Conservation (phyloP, 2,329 filamentous ascomycete species). For the Xylariaceae sp. region DNA sequence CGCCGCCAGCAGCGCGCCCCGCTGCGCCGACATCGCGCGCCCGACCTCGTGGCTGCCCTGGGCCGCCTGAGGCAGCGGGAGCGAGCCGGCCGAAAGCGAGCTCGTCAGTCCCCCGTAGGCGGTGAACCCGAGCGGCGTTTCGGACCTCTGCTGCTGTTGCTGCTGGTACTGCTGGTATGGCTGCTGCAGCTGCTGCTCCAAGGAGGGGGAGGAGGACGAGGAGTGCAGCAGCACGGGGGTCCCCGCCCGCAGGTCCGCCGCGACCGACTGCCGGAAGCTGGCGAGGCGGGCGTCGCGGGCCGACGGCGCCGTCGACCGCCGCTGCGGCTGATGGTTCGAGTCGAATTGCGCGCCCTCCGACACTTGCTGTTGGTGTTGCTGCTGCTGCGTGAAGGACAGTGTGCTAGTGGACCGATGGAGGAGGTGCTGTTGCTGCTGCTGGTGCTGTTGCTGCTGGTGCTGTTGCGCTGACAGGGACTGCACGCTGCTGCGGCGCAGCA, state of each 20-base stretch:
- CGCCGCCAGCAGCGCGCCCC: conserved; percentile 51
- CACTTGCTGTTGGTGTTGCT: conserved; percentile 9
- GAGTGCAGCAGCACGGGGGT: no score
- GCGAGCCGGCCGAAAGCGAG: conserved; percentile 10
- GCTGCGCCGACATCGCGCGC: conserved; percentile 45
- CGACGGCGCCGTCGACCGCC: conserved; percentile 35
- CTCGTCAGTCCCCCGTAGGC: conserved; percentile 21
- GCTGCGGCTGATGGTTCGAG: conserved; percentile 48
- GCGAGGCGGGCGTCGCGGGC: conserved; percentile 54
- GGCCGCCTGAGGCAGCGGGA: conserved; percentile 12
- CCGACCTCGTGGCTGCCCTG: conserved; percentile 34
- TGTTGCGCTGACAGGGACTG: conserved; percentile 7
- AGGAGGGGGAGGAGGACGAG: no score
- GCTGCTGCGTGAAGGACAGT: conserved; percentile 7
- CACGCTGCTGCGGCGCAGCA: conserved; percentile 48
- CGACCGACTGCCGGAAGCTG: conserved; percentile 59
- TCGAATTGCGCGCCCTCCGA: conserved; percentile 36
- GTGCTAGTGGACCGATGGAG: conserved; percentile 8
- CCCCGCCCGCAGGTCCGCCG: conserved; percentile 48
- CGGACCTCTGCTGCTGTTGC: no score
- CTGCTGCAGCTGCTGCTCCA: no score
- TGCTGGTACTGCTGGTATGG: no score
- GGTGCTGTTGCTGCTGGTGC: conserved; percentile 4
- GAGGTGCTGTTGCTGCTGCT: neutral
- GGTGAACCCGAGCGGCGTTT: conserved; percentile 15